Conservation (phyloP, 2,329 filamentous ascomycete genomes). For the Alternaria ethzedia region DNA sequence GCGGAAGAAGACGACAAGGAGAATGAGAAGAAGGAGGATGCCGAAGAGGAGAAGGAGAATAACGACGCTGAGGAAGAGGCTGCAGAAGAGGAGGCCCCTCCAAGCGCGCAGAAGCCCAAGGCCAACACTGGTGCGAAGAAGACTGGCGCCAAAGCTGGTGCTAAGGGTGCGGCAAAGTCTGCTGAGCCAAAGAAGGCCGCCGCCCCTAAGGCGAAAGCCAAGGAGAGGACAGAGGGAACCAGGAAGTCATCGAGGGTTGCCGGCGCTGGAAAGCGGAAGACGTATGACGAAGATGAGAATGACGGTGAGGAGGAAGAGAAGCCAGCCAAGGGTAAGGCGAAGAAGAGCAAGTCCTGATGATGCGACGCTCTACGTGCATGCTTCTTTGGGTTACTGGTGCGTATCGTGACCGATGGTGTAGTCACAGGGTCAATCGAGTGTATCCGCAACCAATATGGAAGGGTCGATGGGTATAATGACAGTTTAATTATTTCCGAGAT, state of each 20-base stretch:
- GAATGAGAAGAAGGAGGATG: conserved; percentile 20
- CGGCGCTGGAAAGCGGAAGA: conserved; percentile 30
- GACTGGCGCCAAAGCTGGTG: conserved; percentile 18
- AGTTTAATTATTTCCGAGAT: background rate
- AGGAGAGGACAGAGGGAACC: conserved; percentile 28
- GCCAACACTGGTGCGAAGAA: conserved; percentile 27
- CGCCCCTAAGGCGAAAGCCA: conserved; percentile 13
- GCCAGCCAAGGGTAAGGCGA: conserved; percentile 17
- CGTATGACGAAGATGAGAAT: conserved; percentile 21
- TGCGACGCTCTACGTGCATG: background rate
- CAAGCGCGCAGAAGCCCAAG: conserved; percentile 30
- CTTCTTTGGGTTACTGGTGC: background rate
- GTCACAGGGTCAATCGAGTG: background rate
- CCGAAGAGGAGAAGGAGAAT: background rate
- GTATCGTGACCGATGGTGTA: background rate
- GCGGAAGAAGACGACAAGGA: background rate
- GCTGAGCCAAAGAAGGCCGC: conserved; percentile 1
- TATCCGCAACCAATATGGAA: background rate
- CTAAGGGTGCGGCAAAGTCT: conserved; percentile 22
- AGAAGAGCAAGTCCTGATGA: conserved; percentile 20
- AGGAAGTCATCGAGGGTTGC: conserved; percentile 25
- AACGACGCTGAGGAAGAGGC: conserved; percentile 14
- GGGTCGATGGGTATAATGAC: background rate
- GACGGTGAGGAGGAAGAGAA: conserved; percentile 21
- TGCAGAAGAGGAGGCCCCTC: conserved; percentile 18